Percentiles rank a stretch among this genome's conserved stretches.
phyloP scores from a whole-genome alignment of 2,329 filamentous ascomycete genomes.

The Pseudogymnoascus sp. region DNA sequence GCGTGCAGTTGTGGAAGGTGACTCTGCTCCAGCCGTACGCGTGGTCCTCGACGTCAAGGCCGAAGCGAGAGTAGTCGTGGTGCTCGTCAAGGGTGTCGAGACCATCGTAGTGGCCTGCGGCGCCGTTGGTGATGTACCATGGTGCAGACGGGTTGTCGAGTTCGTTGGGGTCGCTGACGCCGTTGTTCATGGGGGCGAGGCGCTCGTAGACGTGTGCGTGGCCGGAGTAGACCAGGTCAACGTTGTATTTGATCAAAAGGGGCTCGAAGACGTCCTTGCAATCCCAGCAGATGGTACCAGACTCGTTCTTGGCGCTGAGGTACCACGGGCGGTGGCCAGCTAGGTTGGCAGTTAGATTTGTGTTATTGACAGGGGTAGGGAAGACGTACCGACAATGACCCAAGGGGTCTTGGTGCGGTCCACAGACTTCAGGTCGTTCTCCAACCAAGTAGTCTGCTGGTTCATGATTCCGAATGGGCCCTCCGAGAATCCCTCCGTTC shows the following conservation, averaged over 20 bases:
- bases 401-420: slow-evolving; percentile 23
- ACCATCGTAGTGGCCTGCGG: slow-evolving; percentile 25
- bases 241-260: slow-evolving; percentile 35
- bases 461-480: slow-evolving; percentile 36
- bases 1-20: slow-evolving; percentile 33
- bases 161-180: slow-evolving; percentile 15
- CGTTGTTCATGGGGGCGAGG: slow-evolving; percentile 15
- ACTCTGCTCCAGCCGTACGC: slow-evolving; percentile 32
- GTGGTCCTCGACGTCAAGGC: slow-evolving; percentile 24
- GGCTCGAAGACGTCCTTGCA: slow-evolving; percentile 41
- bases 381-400: slow-evolving; percentile 18
- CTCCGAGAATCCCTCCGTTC: slow-evolving; percentile 29
- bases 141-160: slow-evolving; percentile 17
- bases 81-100: slow-evolving; percentile 16
- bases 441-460: slow-evolving; percentile 39
- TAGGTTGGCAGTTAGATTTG: not conserved
- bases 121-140: slow-evolving; percentile 26
- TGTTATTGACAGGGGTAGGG: not conserved
- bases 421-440: slow-evolving; percentile 23
- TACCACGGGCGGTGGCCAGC: slow-evolving; percentile 23
- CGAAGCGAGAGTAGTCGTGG: slow-evolving; percentile 17
- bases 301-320: slow-evolving; percentile 12
- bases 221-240: slow-evolving; percentile 39
- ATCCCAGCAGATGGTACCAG: slow-evolving; percentile 22
- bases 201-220: slow-evolving; percentile 40